Evolutionary conservation across 352 stramenopile genomes (phyloP), one percentile per base, ranked within the genome.

Genomic region (Globisporangium apiculatum): DNA sequence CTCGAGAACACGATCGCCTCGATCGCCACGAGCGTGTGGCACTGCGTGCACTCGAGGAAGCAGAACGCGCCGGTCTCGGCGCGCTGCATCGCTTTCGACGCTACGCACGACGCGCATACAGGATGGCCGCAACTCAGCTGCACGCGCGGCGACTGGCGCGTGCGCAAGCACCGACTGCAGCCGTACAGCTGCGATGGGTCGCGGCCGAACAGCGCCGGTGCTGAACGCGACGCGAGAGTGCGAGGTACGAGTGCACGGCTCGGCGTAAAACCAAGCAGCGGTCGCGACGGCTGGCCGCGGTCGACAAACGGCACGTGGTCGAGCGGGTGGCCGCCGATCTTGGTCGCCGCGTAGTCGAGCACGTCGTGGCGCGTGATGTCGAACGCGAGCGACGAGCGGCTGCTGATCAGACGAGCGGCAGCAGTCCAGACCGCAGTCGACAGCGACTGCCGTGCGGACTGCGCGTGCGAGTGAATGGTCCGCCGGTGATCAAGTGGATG

Each of bases 251-350:
- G 46, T 35, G 46, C 24, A 2, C 52, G 42, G 10, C 46, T 48
- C 0, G 59, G 61, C 9, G 75, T 59, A 46, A 69, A 87, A 4
- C 75, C 77, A 55, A 81, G 69, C 38, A 90, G 64, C 14, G 80
- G 80, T 31, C 75, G 71, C 17, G 80, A 90, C 7, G 80, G 80
- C 47, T 76, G 53, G 0, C 83, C 79, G 14, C 76, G 74, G 66
- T 83, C 69, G 18, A 79, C 64, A 52, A 87, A 89, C 37, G 73
- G 79, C 53, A 93, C 72, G 66, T 93, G 83, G 60, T 94, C 83
- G 55, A 91, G 65, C 14, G 76, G 65, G 52, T 93, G 83, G 43
- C 83, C 83, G 18, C 81, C 79, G 54, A 92, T 92, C 64, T 92
- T 92, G 7, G 51, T 56, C 17, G 38, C 37, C 0, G 51, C 71